Evolutionary conservation across 148 eudicot species (phyloP).

Genomic region (Salicornia ramosissima): DNA sequence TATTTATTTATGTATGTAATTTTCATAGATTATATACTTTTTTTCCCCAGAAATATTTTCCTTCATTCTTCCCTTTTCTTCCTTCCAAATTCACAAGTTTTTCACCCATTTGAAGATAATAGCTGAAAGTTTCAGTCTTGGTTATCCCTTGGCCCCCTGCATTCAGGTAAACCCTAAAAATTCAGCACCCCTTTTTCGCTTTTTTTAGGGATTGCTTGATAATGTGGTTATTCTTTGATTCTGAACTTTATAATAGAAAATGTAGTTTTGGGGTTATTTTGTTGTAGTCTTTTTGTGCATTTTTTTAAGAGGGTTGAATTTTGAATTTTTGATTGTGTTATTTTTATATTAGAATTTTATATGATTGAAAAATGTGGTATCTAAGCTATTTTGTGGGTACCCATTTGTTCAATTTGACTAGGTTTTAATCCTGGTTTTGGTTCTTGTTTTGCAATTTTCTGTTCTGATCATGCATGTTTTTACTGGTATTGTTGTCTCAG

Average conservation of each 20-base stretch:
- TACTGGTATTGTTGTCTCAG: conserved; percentile 27
- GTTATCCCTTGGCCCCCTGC: conserved; percentile 26
- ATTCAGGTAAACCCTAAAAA: conserved; percentile 40
- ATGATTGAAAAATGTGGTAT: conserved; percentile 1
- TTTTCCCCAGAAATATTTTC: conserved; percentile 1
- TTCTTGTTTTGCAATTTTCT: conserved; percentile 22
- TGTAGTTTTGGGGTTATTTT: conserved; percentile 11
- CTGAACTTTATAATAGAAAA: conserved; percentile 18
- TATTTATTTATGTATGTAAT: background rate
- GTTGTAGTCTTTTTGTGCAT: conserved; percentile 17
- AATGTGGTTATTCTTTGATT: conserved; percentile 48
- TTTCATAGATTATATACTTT: conserved; percentile 5
- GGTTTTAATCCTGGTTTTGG: conserved; percentile 20
- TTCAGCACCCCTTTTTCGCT: conserved; percentile 13
- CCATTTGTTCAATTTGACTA: conserved; percentile 13
- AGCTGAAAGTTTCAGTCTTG: conserved; percentile 26
- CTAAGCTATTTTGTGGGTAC: background rate
- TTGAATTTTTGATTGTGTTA: conserved; percentile 17
- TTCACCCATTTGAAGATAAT: conserved; percentile 4
- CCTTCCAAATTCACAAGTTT: background rate
- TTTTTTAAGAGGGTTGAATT: conserved; percentile 19
- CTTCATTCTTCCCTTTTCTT: background rate
- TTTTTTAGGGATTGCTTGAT: conserved; percentile 48
- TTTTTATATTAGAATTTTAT: conserved; percentile 1
- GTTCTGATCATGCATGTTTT: conserved; percentile 27